phyloP scores from a whole-genome alignment of 805 yeast species.

The Suhomyces vadensis region DNA sequence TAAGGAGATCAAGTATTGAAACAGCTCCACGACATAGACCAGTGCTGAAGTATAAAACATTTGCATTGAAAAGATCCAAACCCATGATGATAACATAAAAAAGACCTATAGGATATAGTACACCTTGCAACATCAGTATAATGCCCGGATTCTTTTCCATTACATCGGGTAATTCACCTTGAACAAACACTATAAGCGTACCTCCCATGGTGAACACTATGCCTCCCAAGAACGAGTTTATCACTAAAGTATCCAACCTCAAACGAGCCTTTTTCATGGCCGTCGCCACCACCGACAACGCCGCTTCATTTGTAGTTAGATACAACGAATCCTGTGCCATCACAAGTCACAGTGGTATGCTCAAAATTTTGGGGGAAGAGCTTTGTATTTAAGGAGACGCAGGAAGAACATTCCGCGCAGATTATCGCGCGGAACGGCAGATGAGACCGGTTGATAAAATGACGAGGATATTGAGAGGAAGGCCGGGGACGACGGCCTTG shows the following conservation, averaged over 20 bases:
- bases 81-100: slow-evolving; percentile 77
- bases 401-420: not conserved
- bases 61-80: slow-evolving; percentile 73
- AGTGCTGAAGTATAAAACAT: slow-evolving; percentile 68
- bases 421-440: not conserved
- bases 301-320: slow-evolving; percentile 77
- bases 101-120: slow-evolving; percentile 67
- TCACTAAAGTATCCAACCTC: slow-evolving; percentile 54
- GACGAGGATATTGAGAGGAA: no score
- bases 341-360: not conserved
- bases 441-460: not conserved
- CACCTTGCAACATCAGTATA: slow-evolving; percentile 56
- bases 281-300: slow-evolving; percentile 81
- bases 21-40: slow-evolving; percentile 73
- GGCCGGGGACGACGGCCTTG: no score
- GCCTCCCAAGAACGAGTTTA: slow-evolving; percentile 72
- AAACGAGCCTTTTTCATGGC: slow-evolving; percentile 80
- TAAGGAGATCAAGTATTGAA: slow-evolving; percentile 56
- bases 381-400: not conserved
- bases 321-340: slow-evolving; percentile 42
- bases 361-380: not conserved
- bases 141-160: slow-evolving; percentile 50
- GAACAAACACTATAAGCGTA: slow-evolving; percentile 60
- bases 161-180: slow-evolving; percentile 50
- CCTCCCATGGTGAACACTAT: slow-evolving; percentile 70